Evolutionary conservation across 176 grass and related monocot species (phyloP), one percentile per base, ranked within the genome.

Genomic region (Chrysopogon serrulatus): DNA sequence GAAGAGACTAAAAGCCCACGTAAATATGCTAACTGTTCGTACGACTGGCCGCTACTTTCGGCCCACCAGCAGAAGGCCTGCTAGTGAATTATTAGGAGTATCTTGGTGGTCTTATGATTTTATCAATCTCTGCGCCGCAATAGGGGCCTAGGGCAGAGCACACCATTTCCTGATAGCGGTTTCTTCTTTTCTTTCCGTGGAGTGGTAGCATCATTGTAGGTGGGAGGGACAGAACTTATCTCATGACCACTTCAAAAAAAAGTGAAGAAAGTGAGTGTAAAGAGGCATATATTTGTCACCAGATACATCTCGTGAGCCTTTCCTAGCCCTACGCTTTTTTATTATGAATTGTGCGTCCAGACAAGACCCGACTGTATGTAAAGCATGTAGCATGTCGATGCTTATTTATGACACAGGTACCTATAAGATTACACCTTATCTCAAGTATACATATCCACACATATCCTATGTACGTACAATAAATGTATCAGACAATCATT

Each of bases 101-200:
- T 80, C 79, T 24, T 19, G 47, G 65, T 18, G 79, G 79, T 81
- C 70, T 81, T 81, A 80, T 68, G 6, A 24, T 80, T 51, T 68
- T 37, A 36, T 51, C n/a, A n/a, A n/a, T n/a, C 5, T 0, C 1
- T 15, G 18, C 6, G 10, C 4, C 5, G 63, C 3, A 24, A 8
- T n/a, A n/a, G n/a, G n/a, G n/a, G n/a, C n/a, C 4, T 16, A 3
- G 19, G 16, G 23, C 12, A 16, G 26, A 34, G 40, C 24, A 19
- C 59, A 3, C 10, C 27, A 4, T 65, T 65, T 63, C 17, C 4
- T 39, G 8, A 16, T 33, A 39, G 32, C 21, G 78, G 21, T 51
- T 53, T 3, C 7, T 48, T 54, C 27, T 40, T 12, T 35, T 31
- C 1, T 15, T 18, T 30, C 65, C 33, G n/a, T 40, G 13, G 33